These are phyloP conservation scores for Margaritispora aquatica DNA, from an alignment of 495 filamentous ascomycete genomes.

Conservation along the genomic window DNA sequence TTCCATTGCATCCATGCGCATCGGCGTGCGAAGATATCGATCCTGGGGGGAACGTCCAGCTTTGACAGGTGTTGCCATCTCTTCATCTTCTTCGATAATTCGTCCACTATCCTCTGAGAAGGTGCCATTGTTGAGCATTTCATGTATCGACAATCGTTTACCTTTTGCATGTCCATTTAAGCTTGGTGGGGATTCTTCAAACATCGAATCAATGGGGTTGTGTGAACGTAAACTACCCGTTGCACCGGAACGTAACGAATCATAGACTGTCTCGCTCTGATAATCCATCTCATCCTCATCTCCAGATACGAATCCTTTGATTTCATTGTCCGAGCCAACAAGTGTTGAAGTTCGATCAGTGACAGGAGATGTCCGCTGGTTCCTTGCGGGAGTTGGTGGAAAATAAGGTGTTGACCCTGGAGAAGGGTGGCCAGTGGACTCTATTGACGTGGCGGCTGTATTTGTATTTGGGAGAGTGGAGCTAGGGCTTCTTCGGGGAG, in stretches of 20 bases:
- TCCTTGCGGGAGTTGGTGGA: constrained; percentile 3
- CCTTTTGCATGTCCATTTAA: constrained; percentile 15
- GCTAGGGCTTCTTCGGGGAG: constrained; percentile 20
- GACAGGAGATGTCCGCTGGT: constrained; percentile 15
- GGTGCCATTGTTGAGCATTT: constrained; percentile 24
- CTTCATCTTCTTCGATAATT: constrained; percentile 63
- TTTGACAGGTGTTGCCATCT: constrained; percentile 49
- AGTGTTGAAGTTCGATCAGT: constrained; percentile 71
- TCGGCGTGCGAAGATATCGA: constrained; percentile 18
- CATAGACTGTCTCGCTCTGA: constrained; percentile 85
- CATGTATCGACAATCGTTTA: constrained; percentile 20
- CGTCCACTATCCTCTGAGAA: constrained; percentile 44
- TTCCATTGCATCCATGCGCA: constrained; percentile 5
- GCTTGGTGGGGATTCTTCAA: constrained; percentile 64
- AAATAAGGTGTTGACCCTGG: constrained; percentile 7
- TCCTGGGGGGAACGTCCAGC: constrained; percentile 16
- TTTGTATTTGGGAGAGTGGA: constrained; percentile 23
- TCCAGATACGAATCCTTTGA: constrained; percentile 63
- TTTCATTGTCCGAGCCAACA: constrained; percentile 76
- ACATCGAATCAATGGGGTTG: constrained; percentile 73
- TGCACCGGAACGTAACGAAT: constrained; percentile 78
- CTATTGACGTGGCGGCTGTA: constrained; percentile 17
- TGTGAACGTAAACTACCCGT: constrained; percentile 52
- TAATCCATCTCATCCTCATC: constrained; percentile 86
- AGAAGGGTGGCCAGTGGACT: constrained; percentile 8